Evolutionary conservation across 257 asterid genomes (phyloP), one percentile per base, ranked within the genome.

Genomic region (Solanum arcanum): DNA sequence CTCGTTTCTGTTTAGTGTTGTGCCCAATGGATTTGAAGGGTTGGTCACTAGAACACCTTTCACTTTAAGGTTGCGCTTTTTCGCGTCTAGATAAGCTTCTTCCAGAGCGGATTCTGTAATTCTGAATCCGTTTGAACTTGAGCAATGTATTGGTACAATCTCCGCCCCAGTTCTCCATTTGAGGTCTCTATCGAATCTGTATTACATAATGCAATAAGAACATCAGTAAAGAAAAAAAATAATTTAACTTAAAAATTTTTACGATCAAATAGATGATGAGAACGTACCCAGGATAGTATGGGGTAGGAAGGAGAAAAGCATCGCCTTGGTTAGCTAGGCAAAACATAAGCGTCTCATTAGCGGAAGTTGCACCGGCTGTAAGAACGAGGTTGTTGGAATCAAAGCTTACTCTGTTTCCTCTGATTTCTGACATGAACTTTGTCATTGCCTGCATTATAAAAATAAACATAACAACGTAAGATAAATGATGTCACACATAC

Each of bases 131-230:
- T 93, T 93, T 6, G 93, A 89, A 91, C 98, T 94, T 14, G 83
- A 86, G 91, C 98, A 96, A 2, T 92, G 94, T 27, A 96, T 94
- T 27, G 98, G 98, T 6, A 96, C 95, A 7, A 96, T 96, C 88
- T 96, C 97, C 1, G 90, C 95, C 16, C 94, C 97, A 23, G 98
- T 94, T 88, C 98, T 90, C 98, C 98, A 96, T 75, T 96, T 96
- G 5, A 96, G 91, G 91, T 96, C 98, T 88, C 98, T 93, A 82
- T 96, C 98, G 69, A 96, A 96, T 41, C 98, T 95, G 96, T 92
- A 94, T 44, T 78, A 23, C 62, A 25, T 15, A 44, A 77, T 25
- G 64, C 39, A 78, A 78, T 52, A 2, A 78, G 9, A 20, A 5
- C 10, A 46, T 78, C 41, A 78, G 41, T 15, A 78, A 9, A 46